Evolutionary conservation across 129 eudicot species (phyloP).

Genomic region (Chrysanthemum lavandulifolium): DNA sequence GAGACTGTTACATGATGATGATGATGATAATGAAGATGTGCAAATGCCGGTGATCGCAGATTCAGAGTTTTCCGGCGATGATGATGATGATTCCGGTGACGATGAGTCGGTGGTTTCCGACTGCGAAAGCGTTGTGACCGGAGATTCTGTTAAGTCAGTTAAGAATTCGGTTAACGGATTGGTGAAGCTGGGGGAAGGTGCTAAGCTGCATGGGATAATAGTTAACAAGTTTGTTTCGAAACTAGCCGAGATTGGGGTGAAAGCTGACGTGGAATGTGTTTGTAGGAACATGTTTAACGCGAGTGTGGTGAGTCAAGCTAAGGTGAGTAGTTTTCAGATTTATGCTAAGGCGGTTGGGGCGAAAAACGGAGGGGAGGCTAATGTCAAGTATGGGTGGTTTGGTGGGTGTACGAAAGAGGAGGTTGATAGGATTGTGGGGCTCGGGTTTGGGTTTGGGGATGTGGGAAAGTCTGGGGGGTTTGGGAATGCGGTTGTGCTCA

Average conservation of each 20-base stretch:
- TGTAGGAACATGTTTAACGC: slow-evolving; percentile 36
- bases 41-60: slow-evolving; percentile 3
- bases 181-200: slow-evolving; percentile 32
- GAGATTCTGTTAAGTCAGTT: background rate
- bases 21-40: background rate
- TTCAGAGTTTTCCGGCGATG: slow-evolving; percentile 7
- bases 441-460: slow-evolving; percentile 52
- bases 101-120: slow-evolving; percentile 50
- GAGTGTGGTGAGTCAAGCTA: slow-evolving; percentile 34
- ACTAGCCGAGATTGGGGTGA: slow-evolving; percentile 29
- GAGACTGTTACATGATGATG: slow-evolving; percentile 6
- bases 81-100: background rate
- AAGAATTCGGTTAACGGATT: slow-evolving; percentile 20
- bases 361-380: slow-evolving; percentile 44
- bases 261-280: slow-evolving; percentile 34
- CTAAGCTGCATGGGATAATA: slow-evolving; percentile 34
- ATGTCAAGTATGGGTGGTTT: slow-evolving; percentile 71
- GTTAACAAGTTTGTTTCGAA: slow-evolving; percentile 37
- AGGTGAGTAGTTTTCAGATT: slow-evolving; percentile 35
- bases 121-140: slow-evolving; percentile 58
- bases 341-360: slow-evolving; percentile 38
- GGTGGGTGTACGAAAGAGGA: slow-evolving; percentile 54
- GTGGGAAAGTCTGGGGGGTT: background rate
- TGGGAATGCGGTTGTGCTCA: slow-evolving; percentile 52
- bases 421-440: slow-evolving; percentile 38